Base-by-base conservation (phyloP, 2,329 filamentous ascomycete species). In the Penicillium aurantiogriseum region DNA sequence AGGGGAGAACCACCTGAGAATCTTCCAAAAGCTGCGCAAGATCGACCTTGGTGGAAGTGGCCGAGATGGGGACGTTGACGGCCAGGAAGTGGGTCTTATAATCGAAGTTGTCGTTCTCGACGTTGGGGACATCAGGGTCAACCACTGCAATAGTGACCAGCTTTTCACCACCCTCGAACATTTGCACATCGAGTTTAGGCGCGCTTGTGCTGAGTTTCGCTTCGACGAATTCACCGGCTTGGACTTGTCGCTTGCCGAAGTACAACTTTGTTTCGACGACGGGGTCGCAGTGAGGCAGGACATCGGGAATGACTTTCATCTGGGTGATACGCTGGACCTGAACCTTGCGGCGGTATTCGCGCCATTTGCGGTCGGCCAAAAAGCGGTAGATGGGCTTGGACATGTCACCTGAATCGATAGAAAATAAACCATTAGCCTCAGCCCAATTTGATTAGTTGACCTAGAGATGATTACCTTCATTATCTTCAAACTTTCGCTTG, bases 401-500 rank as follows among this genome's bases (percentile, higher is more conserved):
- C 91, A 97, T 93, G 76, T 97, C 92, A 63, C 89, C 92, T 97
- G 17, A 17, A 40, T 64, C 31, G n/a, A 46, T 39, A 29, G 56
- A 49, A 44, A 29, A 44, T 31, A 40, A 10, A 27, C 21, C 4
- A 61, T 72, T 66, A 73, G 67, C 50, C 42, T 55, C 8, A 43
- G 19, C n/a, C n/a, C 19, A 27, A 27, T 10, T 15, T 29, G 51
- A 29, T 35, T 6, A 23, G 47, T 9, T n/a, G 11, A 13, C 2
- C 5, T 0, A 15, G n/a, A 29, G 31, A 27, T 42, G 10, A 51
- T 67, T 80, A 96, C 93, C 92, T 68, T 88, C 76, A 25, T 92
- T 92, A 75, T 97, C 92, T 73, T 99, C 94, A 66, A 96, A 97
- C 64, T 85, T 88, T 77, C 91, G 90, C 85, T 97, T 97, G 60